Percentiles rank a stretch among this genome's conserved stretches.
phyloP scores from a whole-genome alignment of 805 yeast genomes.

The fission yeast (Schizosaccharomyces pombe) region DNA sequence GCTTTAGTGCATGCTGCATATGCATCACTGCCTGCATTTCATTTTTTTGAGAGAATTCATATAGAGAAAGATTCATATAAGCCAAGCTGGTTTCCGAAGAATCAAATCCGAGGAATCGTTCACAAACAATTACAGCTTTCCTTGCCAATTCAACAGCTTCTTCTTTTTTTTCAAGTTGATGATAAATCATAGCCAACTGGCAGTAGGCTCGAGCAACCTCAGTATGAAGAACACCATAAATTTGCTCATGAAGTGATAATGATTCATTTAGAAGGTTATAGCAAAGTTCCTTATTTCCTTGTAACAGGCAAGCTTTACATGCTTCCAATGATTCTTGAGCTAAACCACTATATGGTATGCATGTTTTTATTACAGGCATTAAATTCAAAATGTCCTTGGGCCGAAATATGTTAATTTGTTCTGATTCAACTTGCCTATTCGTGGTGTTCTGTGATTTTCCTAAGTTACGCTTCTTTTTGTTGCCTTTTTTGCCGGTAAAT shows the following conservation, averaged over 20 bases:
- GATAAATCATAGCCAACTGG: slow-evolving; percentile 40
- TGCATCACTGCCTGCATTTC: slow-evolving; percentile 37
- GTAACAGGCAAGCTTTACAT: slow-evolving; percentile 14
- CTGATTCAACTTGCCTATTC: slow-evolving; percentile 11
- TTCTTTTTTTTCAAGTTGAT: slow-evolving; percentile 29
- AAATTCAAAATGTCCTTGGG: slow-evolving; percentile 43
- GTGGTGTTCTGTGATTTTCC: slow-evolving; percentile 5
- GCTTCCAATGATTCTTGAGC: slow-evolving; percentile 42
- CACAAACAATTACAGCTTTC: slow-evolving; percentile 47
- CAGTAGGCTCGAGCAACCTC: slow-evolving; percentile 53
- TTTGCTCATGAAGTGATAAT: slow-evolving; percentile 51
- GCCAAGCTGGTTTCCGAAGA: slow-evolving; percentile 51
- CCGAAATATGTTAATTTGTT: slow-evolving; percentile 23
- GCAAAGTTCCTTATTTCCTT: slow-evolving; percentile 26
- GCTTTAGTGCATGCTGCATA: slow-evolving; percentile 33
- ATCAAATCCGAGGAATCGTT: slow-evolving; percentile 63
- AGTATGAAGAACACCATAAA: slow-evolving; percentile 58
- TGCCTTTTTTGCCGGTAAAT: slow-evolving; percentile 7
- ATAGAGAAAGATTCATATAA: slow-evolving; percentile 48
- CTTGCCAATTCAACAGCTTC: slow-evolving; percentile 45
- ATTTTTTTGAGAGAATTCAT: slow-evolving; percentile 39
- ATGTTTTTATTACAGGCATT: slow-evolving; percentile 53
- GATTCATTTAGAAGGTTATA: slow-evolving; percentile 44
- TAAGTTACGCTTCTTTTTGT: slow-evolving; percentile 4
- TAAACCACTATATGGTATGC: slow-evolving; percentile 38